phyloP scores from a whole-genome alignment of 129 eudicot genomes.

The Lactuca sativa region DNA sequence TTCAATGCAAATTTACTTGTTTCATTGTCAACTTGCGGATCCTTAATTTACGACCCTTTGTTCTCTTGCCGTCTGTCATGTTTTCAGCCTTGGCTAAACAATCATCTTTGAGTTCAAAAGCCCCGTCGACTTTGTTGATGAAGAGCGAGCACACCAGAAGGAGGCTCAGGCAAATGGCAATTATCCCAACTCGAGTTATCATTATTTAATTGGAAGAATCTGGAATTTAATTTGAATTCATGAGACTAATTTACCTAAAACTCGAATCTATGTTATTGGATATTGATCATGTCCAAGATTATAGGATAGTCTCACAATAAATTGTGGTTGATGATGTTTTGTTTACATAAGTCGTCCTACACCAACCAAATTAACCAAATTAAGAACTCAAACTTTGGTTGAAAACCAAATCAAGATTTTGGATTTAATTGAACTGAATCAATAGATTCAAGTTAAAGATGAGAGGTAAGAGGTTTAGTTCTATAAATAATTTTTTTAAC shows the following conservation, averaged over 20 bases:
- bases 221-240: not conserved
- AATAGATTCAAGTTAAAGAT: no score
- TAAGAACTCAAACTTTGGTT: not conserved
- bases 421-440: not conserved
- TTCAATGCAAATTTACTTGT: not conserved
- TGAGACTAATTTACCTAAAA: not conserved
- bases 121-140: not conserved
- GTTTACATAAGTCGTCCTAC: not conserved
- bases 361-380: no score
- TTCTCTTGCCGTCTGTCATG: not conserved
- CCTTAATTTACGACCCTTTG: not conserved
- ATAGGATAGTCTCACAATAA: not conserved
- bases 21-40: not conserved
- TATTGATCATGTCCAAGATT: not conserved
- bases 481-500: no score
- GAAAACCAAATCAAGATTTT: not conserved
- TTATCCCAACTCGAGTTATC: not conserved
- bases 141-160: slow-evolving; percentile 1
- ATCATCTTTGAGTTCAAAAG: not conserved
- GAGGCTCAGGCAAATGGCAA: not conserved
- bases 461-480: not conserved
- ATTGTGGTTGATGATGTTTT: not conserved
- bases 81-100: not conserved
- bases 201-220: not conserved
- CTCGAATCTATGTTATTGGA: not conserved